These are phyloP conservation scores for Nothophoma quercina DNA, from an alignment of 2,329 filamentous ascomycete species.

Conservation along the genomic window DNA sequence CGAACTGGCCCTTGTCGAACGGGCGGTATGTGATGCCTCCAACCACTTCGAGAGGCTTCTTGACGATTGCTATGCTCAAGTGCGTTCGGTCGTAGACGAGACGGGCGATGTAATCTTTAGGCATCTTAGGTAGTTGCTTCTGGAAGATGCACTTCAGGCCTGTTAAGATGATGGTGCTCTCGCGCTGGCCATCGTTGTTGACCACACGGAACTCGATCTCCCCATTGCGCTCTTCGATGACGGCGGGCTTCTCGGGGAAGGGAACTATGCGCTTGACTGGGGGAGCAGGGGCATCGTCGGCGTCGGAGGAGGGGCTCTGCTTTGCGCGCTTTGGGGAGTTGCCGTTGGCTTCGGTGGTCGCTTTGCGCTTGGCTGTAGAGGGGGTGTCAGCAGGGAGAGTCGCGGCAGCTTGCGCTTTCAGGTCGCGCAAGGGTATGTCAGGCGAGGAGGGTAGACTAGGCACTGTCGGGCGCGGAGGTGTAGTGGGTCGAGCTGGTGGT, in stretches of 20 bases:
- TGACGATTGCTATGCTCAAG: slow-evolving; percentile 95
- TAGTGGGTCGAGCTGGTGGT: neutral
- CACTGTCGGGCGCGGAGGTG: slow-evolving; percentile 4
- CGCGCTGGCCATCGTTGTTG: slow-evolving; percentile 89
- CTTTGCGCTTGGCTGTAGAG: slow-evolving; percentile 71
- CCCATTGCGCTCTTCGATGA: slow-evolving; percentile 90
- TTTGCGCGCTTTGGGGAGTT: slow-evolving; percentile 66
- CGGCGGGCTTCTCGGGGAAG: slow-evolving; percentile 93
- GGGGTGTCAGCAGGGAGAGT: slow-evolving; percentile 23
- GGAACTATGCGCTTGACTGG: slow-evolving; percentile 71
- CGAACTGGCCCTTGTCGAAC: slow-evolving; percentile 90
- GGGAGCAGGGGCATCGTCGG: slow-evolving; percentile 46
- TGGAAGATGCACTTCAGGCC: slow-evolving; percentile 98
- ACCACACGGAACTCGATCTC: slow-evolving; percentile 98
- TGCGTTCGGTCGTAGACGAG: slow-evolving; percentile 98
- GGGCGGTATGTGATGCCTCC: slow-evolving; percentile 95
- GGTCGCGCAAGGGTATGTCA: slow-evolving; percentile 21
- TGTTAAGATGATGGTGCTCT: slow-evolving; percentile 92
- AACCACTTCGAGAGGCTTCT: slow-evolving; percentile 93
- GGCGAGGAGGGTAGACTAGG: slow-evolving; percentile 13
- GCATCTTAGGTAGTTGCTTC: slow-evolving; percentile 98
- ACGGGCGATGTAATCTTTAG: slow-evolving; percentile 97
- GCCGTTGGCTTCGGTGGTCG: slow-evolving; percentile 71
- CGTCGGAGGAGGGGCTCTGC: slow-evolving; percentile 43
- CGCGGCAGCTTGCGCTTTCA: neutral